Percentiles rank a stretch among this genome's conserved stretches.
Conservation (phyloP, 176 grass and related monocot species). For the Cenchrus fungigraminus region DNA sequence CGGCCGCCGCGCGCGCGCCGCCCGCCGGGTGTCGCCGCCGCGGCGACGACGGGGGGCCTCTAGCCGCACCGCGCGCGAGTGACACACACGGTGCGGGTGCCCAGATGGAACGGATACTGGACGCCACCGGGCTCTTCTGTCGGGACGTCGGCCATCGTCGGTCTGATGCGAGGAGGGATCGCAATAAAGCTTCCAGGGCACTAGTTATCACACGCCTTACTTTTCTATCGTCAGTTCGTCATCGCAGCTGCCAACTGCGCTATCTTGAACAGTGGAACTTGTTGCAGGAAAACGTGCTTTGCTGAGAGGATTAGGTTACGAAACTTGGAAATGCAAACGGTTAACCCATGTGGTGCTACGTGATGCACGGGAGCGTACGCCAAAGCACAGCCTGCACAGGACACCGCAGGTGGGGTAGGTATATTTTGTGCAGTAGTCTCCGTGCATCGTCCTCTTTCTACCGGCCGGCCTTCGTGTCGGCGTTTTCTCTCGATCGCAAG, state of each 20-base stretch:
- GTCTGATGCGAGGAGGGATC: not conserved
- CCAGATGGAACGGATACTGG: not conserved
- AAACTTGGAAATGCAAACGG: not conserved
- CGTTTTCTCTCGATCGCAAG: not conserved
- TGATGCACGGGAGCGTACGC: not conserved
- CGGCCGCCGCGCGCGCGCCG: not conserved
- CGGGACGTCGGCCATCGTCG: conserved; percentile 11
- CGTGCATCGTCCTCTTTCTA: conserved; percentile 38
- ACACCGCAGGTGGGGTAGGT: not conserved
- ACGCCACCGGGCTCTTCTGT: not conserved
- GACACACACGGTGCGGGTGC: not conserved
- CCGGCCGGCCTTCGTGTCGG: conserved; percentile 1
- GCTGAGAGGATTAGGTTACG: not conserved
- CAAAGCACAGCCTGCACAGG: not conserved
- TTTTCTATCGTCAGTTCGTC: not conserved
- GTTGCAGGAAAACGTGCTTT: not conserved
- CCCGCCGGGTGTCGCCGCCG: conserved; percentile 4
- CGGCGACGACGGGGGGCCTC: not conserved
- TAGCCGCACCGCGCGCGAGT: not conserved
- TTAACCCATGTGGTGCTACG: not conserved
- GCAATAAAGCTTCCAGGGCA: not conserved
- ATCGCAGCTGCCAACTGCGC: not conserved
- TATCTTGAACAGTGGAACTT: not conserved
- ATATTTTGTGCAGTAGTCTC: not conserved
- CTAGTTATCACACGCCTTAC: too few species aligned